These are phyloP conservation scores for Kurtzmaniella quercitrusa DNA, from an alignment of 1,139 yeast species.

Conservation along the genomic window DNA sequence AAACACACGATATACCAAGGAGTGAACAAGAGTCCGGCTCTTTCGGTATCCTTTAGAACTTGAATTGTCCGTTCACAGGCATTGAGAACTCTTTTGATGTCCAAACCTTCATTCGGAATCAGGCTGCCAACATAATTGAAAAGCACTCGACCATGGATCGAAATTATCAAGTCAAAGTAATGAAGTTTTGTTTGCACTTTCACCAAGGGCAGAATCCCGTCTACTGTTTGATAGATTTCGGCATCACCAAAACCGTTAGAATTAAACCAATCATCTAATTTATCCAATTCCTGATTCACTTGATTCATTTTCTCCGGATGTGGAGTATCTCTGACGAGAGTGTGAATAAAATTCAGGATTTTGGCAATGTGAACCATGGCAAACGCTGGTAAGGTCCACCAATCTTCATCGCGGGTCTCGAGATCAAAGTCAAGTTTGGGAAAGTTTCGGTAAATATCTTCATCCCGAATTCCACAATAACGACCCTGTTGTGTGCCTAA, in stretches of 20 bases:
- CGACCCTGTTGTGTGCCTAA: conserved; percentile 56
- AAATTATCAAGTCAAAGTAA: conserved; percentile 36
- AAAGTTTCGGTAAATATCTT: conserved; percentile 26
- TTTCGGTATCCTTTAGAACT: conserved; percentile 29
- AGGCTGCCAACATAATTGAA: conserved; percentile 34
- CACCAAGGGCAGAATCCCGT: conserved; percentile 19
- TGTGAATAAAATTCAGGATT: conserved; percentile 34
- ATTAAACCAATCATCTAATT: conserved; percentile 32
- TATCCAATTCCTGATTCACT: conserved; percentile 29
- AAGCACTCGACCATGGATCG: conserved; percentile 34
- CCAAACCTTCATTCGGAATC: conserved; percentile 29
- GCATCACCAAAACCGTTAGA: conserved; percentile 34
- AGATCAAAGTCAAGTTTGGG: conserved; percentile 31
- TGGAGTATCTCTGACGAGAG: conserved; percentile 14
- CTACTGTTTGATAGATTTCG: conserved; percentile 18
- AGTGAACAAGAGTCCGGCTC: conserved; percentile 32
- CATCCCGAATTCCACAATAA: conserved; percentile 36
- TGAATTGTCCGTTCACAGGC: conserved; percentile 34
- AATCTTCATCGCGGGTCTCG: conserved; percentile 41
- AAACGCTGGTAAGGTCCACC: conserved; percentile 52
- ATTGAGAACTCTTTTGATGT: conserved; percentile 29
- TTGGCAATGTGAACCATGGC: conserved; percentile 44
- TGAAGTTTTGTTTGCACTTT: conserved; percentile 39
- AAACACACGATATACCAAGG: conserved; percentile 58
- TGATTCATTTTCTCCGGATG: conserved; percentile 24